phyloP scores from a whole-genome alignment of 2,329 filamentous ascomycete species.

The Aspergillus amoenus region DNA sequence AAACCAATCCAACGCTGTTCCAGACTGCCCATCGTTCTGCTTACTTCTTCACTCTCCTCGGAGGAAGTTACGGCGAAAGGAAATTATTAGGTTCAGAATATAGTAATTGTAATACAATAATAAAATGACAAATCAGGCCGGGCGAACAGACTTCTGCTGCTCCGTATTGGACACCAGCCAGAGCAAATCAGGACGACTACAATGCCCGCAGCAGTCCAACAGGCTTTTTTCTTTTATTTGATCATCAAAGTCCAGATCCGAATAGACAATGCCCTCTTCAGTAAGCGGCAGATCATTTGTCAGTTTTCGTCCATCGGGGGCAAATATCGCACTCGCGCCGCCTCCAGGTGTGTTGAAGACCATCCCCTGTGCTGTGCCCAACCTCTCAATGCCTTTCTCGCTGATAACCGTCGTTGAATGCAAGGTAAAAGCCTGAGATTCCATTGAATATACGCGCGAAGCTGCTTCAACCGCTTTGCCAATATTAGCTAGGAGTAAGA shows the following conservation, averaged over 20 bases:
- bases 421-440: conserved; percentile 56
- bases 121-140: too few relatives aligned
- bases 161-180: not conserved
- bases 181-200: conserved; percentile 7
- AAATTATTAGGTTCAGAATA: too few relatives aligned
- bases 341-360: conserved; percentile 42
- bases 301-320: not conserved
- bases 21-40: too few relatives aligned
- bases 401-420: conserved; percentile 52
- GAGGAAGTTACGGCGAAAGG: too few relatives aligned
- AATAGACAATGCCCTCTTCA: not conserved
- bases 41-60: too few relatives aligned
- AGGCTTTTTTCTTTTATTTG: conserved; percentile 31
- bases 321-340: not conserved
- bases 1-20: too few relatives aligned
- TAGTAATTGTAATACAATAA: too few relatives aligned
- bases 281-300: not conserved
- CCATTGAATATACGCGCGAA: conserved; percentile 56
- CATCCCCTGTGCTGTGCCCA: conserved; percentile 46
- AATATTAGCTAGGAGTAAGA: not conserved
- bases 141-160: too few relatives aligned
- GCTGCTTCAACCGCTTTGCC: not conserved
- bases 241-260: not conserved
- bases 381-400: conserved; percentile 43
- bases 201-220: conserved; percentile 3